These are phyloP conservation scores for Haplographium delicatum DNA, from an alignment of 495 filamentous ascomycete genomes.

Conservation along the genomic window DNA sequence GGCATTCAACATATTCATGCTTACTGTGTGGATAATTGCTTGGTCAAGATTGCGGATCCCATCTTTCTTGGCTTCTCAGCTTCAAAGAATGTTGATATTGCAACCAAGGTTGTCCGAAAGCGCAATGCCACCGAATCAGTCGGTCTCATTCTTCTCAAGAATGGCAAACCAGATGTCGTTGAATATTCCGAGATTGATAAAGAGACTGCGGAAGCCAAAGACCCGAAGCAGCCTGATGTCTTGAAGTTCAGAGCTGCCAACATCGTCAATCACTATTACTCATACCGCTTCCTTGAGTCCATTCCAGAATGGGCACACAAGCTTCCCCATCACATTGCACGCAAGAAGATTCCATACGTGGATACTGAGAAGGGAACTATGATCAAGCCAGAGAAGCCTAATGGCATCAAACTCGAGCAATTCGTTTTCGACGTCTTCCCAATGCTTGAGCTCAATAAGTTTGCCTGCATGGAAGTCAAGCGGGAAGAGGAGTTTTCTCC, in stretches of 20 bases:
- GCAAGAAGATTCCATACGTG: conserved; percentile 95
- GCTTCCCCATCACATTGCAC: conserved; percentile 90
- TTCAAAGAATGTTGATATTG: conserved; percentile 86
- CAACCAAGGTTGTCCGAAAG: conserved; percentile 98
- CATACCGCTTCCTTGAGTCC: conserved; percentile 82
- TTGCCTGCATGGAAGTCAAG: conserved; percentile 91
- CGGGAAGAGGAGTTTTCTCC: conserved; percentile 98
- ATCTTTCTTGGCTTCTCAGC: conserved; percentile 93
- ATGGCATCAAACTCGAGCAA: conserved; percentile 98
- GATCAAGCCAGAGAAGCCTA: conserved; percentile 87
- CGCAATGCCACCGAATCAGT: conserved; percentile 95
- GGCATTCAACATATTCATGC: conserved; percentile 95
- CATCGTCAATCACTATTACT: conserved; percentile 99
- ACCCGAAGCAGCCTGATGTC: conserved; percentile 73
- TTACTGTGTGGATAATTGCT: conserved; percentile 98
- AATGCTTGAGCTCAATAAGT: conserved; percentile 76
- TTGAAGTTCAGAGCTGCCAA: conserved; percentile 97
- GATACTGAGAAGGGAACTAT: conserved; percentile 68
- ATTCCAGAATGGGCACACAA: conserved; percentile 81
- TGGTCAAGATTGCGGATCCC: conserved; percentile 96
- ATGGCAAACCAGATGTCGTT: conserved; percentile 95
- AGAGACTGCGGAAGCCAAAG: conserved; percentile 79
- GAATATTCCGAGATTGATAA: conserved; percentile 98
- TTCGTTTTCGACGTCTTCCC: conserved; percentile 99
- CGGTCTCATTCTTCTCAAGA: conserved; percentile 88